Evolutionary conservation across 345 rosid genomes (phyloP).

Genomic region (Aurinia saxatilis): DNA sequence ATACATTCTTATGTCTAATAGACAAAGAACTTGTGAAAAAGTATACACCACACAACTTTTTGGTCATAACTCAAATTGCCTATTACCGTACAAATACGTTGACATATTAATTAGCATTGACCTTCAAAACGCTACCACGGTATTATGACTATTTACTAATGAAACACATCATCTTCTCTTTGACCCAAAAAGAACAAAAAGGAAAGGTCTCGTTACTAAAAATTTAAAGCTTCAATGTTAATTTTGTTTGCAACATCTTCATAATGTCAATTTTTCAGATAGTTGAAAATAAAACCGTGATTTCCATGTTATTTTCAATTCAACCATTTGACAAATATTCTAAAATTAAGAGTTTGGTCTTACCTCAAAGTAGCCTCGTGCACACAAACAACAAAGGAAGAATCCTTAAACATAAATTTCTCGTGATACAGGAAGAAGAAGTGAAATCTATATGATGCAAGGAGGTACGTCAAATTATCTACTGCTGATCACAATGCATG

Average conservation of each 20-base stretch:
- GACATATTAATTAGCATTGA: neutral
- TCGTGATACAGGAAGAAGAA: slow-evolving; percentile 12
- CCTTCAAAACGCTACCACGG: neutral
- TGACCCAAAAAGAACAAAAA: too few relatives aligned
- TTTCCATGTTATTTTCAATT: neutral
- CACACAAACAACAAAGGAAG: neutral
- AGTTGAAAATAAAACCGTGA: neutral
- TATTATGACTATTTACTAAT: neutral
- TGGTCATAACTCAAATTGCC: slow-evolving; percentile 10
- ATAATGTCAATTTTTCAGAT: neutral
- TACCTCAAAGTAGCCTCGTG: slow-evolving; percentile 19
- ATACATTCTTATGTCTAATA: too few relatives aligned
- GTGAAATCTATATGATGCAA: too few relatives aligned
- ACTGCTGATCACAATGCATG: too few relatives aligned
- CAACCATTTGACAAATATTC: slow-evolving; percentile 19
- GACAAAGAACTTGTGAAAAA: too few relatives aligned
- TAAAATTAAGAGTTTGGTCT: slow-evolving; percentile 20
- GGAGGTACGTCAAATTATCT: too few relatives aligned
- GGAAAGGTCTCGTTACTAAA: neutral
- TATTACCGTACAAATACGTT: slow-evolving; percentile 10
- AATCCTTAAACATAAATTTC: neutral
- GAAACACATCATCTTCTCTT: neutral
- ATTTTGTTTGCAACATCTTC: neutral
- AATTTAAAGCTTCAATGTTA: neutral
- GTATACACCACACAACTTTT: too few relatives aligned